These are phyloP conservation scores for Phytophthora citrophthora DNA, from an alignment of 352 stramenopile species.

Conservation along the genomic window DNA sequence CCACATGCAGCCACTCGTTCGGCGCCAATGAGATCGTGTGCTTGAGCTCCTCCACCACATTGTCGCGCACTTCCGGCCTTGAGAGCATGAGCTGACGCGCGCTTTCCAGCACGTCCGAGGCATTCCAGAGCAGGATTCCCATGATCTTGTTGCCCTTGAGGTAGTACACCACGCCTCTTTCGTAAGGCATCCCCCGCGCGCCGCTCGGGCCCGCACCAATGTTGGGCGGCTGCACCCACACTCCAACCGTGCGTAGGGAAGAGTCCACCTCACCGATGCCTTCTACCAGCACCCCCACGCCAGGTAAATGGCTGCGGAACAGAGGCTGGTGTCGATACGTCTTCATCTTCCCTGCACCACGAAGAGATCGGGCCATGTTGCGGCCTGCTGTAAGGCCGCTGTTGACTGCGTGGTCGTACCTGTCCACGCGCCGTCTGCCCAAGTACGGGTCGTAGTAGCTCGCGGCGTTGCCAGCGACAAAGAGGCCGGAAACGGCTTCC, in stretches of 20 bases:
- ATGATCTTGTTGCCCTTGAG: conserved; percentile 90
- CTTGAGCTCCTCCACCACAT: conserved; percentile 78
- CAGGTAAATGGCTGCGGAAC: conserved; percentile 82
- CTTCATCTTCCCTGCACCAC: conserved; percentile 63
- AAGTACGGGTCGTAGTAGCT: conserved; percentile 92
- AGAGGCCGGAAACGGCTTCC: conserved; percentile 90
- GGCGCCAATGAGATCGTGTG: conserved; percentile 87
- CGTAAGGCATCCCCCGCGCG: conserved; percentile 41
- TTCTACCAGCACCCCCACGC: conserved; percentile 81
- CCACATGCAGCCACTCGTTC: conserved; percentile 87
- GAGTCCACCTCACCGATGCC: conserved; percentile 88
- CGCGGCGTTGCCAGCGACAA: conserved; percentile 89
- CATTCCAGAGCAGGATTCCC: conserved; percentile 92
- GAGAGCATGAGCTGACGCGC: conserved; percentile 85
- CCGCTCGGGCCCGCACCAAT: conserved; percentile 4
- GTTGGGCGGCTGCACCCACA: conserved; percentile 78
- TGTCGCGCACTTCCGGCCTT: conserved; percentile 73
- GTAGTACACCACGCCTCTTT: conserved; percentile 92
- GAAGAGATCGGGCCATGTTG: conserved; percentile 84
- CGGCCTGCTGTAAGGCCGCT: conserved; percentile 86
- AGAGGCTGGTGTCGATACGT: conserved; percentile 90
- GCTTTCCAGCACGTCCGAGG: conserved; percentile 83
- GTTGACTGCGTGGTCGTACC: conserved; percentile 94
- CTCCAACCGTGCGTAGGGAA: conserved; percentile 72
- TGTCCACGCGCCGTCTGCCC: conserved; percentile 86